Base-by-base conservation (phyloP, 176 grass and related monocot species). In the Avena insularis region DNA sequence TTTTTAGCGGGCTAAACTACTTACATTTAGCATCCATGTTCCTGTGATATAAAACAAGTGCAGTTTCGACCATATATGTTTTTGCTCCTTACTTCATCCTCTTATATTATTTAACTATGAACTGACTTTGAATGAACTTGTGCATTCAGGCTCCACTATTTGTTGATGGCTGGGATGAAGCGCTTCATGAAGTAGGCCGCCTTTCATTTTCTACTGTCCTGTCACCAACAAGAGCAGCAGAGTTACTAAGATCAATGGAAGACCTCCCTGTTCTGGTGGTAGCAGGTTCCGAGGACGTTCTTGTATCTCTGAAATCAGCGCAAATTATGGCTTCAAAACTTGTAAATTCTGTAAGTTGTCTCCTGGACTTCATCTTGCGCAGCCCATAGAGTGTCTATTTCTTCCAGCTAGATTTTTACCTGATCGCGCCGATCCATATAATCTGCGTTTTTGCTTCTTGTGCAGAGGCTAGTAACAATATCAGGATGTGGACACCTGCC, bases 151-250 rank as follows among this genome's bases (percentile, higher is more conserved):
- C 92, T 72, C 93, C 96, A 46, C 73, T 98, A 17, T 98, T 94
- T 93, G 90, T 96, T 66, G 93, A 98, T 76, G 93, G 96, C 53
- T 98, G 96, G 96, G 96, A 98, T 78, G 89, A 98, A 91, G 96
- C 96, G 10, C 91, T 98, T 77, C 96, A 96, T 88, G 93, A 98
- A 91, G 93, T 98, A 69, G 96, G 96, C 0, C 96, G 93, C 8
- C 79, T 96, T 86, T 98, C 96, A 4, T 98, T 96, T 85, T 91
- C 96, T 27, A 94, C 93, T 43, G 96, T 98, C 9, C 84, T 98
- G 65, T 92, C 96, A 76, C 79, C 90, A 61, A 91, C 94, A 59
- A 80, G 86, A 84, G 93, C 92, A 15, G 82, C 90, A 49, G 88
- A 90, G 48, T 86, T 98, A 64, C 60, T 98, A 76, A 87, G 90